Conservation (phyloP, 83 land plant genomes). For the Isoetes engelmannii region DNA sequence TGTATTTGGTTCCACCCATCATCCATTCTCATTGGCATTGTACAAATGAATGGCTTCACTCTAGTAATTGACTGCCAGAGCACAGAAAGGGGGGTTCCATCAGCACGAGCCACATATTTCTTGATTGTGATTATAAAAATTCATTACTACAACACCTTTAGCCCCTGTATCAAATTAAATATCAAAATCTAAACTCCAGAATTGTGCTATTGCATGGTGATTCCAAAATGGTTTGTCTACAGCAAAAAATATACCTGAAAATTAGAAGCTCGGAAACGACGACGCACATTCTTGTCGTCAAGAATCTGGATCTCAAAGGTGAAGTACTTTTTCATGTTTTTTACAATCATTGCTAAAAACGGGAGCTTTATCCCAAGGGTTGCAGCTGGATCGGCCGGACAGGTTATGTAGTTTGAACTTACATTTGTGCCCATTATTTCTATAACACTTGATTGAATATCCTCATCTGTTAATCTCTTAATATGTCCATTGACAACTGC, state of each 20-base stretch:
- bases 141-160: not conserved
- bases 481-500: slow-evolving; percentile 88
- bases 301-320: slow-evolving; percentile 92
- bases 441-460: slow-evolving; percentile 89
- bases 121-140: not conserved
- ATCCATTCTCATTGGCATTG: slow-evolving; percentile 86
- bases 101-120: not conserved
- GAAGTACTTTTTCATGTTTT: slow-evolving; percentile 87
- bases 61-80: slow-evolving; percentile 62
- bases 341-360: slow-evolving; percentile 81
- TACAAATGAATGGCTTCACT: slow-evolving; percentile 90
- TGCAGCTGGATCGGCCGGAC: slow-evolving; percentile 81
- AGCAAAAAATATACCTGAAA: slow-evolving; percentile 60
- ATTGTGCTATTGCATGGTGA: not conserved
- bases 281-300: slow-evolving; percentile 94
- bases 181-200: not conserved
- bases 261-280: slow-evolving; percentile 89
- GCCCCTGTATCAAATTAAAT: not conserved
- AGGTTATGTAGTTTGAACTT: slow-evolving; percentile 79
- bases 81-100: not conserved
- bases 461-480: slow-evolving; percentile 82
- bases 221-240: not conserved
- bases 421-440: slow-evolving; percentile 87
- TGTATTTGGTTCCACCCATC: slow-evolving; percentile 96
- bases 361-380: slow-evolving; percentile 91